Percentiles rank a stretch among this genome's conserved stretches.
Evolutionary conservation across 2,329 filamentous ascomycete genomes (phyloP).

Genomic region (Bipolaris gigantea): DNA sequence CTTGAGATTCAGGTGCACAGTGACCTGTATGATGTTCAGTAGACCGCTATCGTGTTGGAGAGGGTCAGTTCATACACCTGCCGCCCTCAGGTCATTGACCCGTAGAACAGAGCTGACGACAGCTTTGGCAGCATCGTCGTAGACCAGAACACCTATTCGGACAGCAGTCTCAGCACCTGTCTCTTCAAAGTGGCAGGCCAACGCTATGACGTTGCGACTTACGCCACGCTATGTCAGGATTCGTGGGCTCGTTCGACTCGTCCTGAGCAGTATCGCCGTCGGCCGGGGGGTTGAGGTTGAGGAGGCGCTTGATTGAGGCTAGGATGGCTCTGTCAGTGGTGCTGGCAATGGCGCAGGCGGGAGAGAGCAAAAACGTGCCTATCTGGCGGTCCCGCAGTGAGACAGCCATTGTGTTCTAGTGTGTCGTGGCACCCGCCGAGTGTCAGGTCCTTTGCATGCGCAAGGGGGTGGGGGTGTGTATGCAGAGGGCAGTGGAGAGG

Average conservation of each 20-base stretch:
- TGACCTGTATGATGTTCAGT: conserved; percentile 68
- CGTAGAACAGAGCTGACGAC: conserved; percentile 95
- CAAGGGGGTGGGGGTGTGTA: background rate
- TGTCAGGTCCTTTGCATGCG: conserved; percentile 33
- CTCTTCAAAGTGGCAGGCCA: background rate
- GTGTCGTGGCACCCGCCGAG: conserved; percentile 26
- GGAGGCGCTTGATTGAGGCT: conserved; percentile 93
- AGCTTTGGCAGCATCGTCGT: conserved; percentile 79
- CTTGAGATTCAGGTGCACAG: conserved; percentile 64
- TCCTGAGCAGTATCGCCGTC: conserved; percentile 63
- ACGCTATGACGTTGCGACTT: conserved; percentile 1
- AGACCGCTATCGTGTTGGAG: background rate
- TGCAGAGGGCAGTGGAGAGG: background rate
- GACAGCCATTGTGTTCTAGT: conserved; percentile 33
- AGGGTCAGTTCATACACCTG: conserved; percentile 61
- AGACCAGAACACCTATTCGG: conserved; percentile 69
- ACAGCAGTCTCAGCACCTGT: background rate
- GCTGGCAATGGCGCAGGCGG: too few relatives aligned
- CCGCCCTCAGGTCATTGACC: conserved; percentile 87
- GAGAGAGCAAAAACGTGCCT: conserved; percentile 17
- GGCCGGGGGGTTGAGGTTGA: conserved; percentile 83
- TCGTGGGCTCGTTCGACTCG: conserved; percentile 45
- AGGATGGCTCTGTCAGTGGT: conserved; percentile 15
- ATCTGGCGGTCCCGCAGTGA: conserved; percentile 71
- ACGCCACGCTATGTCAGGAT: conserved; percentile 19